Base-by-base conservation (phyloP, 345 rosid genomes). In the Eutrema japonicum region DNA sequence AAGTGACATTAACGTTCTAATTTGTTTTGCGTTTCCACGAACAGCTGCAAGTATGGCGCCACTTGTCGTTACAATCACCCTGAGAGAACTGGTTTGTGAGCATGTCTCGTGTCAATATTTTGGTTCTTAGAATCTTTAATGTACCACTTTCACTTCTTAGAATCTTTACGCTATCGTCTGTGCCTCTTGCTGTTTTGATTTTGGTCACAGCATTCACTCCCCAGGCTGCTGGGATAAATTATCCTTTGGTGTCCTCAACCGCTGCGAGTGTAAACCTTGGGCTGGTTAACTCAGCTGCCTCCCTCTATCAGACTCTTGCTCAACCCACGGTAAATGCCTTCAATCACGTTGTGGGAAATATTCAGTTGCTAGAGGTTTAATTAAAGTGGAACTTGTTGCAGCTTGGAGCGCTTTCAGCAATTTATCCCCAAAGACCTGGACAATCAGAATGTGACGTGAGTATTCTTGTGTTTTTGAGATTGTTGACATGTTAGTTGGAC, bases 1-100 rank as follows among this genome's bases (percentile, higher is more conserved):
- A 53, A 8, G 12, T 37, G 53, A 16, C 7, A 29, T 7, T 60
- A 52, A 66, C 16, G 36, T 38, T 77, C 55, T 27, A 42, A 51
- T 54, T 58, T 45, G 59, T 57, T 79, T 73, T 29, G 36, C 46
- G 29, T 60, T 74, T 79, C 61, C 76, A 48, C 36, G 42, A 57
- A 68, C 80, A 93, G 96, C 83, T 93, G 98, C 88, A 93, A 93
- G 83, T 93, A 93, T 75, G 96, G 98, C 45, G 79, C 91, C 75
- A 85, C 84, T 68, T 93, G 98, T 74, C 96, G 93, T 61, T 91
- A 91, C 87, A 93, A 85, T 86, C 98, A 93, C 78, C 98, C 98
- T 75, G 96, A 93, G 75, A 77, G 97, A 79, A 86, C 77, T 72
- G 95, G 98, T 77, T 45, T 30, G 80, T 89, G 86, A 54, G 77